Evolutionary conservation across 129 eudicot species (phyloP), one percentile per base, ranked within the genome.

Genomic region (Dittrichia graveolens): DNA sequence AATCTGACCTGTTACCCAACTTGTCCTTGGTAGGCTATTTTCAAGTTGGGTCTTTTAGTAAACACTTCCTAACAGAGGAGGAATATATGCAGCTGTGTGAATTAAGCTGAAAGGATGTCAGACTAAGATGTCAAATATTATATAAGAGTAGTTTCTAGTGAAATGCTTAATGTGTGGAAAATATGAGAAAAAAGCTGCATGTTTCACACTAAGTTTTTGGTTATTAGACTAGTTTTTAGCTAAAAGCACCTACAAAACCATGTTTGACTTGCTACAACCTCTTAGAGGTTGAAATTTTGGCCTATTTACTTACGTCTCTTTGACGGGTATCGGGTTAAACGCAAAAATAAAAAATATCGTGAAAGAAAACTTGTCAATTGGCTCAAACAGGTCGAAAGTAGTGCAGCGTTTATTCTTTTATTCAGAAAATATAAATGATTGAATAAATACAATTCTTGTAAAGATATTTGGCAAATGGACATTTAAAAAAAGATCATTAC

Each of bases 171-270:
- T 62, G 37, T 9, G 49, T 44, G 53, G 34, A 44, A 43, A 18
- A 18, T 65, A 65, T 43, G 52, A 19, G 53, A 65, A 65, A 65
- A 10, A 35, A 8, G 31, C 11, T 65, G 9, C 44, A 43, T 65
- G 54, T 56, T 56, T 56, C 40, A 11, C 64, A 58, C 18, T 9
- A 9, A 31, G 42, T 42, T 11, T 35, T 13, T 35, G 9, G 41
- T 6, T 24, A 61, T n/a, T 7, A 38, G 24, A 38, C 66, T 37
- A 37, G 66, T 60, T 37, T 60, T 67, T 3, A 11, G 41, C 24
- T 46, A 16, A 65, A 18, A 38, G 16, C 38, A 44, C 71, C 52
- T 12, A 18, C 55, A 6, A 3, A 34, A 7, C 37, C 65, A 60
- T 8, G 4, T n/a, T 35, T 60, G 19, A 60, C 65, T 60, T 60